Evolutionary conservation across 768 basidiomycete species (phyloP), one percentile per base, ranked within the genome.

Genomic region (Phanerodontia chrysosporium): DNA sequence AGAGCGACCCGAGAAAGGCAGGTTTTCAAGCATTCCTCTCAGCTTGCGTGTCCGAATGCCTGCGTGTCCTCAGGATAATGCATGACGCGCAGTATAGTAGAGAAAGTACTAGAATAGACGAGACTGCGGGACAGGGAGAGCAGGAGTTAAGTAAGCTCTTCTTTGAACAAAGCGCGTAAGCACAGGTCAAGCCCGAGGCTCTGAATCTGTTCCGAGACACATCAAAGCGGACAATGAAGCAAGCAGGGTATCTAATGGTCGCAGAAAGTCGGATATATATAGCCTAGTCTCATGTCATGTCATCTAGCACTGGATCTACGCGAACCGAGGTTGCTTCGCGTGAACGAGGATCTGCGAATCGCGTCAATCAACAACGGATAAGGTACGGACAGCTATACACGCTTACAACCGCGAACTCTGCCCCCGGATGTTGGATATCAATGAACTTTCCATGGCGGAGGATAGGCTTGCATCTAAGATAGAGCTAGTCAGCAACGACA

Each of bases 381-480:
- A 59, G n/a, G 22, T 21, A 46, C 5, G 30, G 14, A 24, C 24
- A 36, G 22, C 16, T 14, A 61, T 27, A 21, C 56, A 32, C 22
- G 82, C 90, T 76, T 66, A 92, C 90, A 90, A 69, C 58, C 84
- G 82, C 12, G 90, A 90, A 2, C 84, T 80, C 42, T 79, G 79
- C 16, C 80, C 81, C 18, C 82, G 82, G 58, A 86, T 83, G 68
- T 92, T 90, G 2, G 90, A 92, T 72, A 87, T 75, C 48, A 90
- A 70, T 0, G 90, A 89, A 63, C 90, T 57, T 68, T 91, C 90
- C 61, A 94, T 69, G 3, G 86, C 90, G 42, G 90, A 92, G 7
- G 90, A 91, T 39, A 93, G 70, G 68, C 89, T 90, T 12, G 83
- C 80, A 64, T 90, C 89, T 89, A 62, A 0, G 51, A 18, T 32